phyloP scores from a whole-genome alignment of 306 rosid genomes.

The Castanea sativa region DNA sequence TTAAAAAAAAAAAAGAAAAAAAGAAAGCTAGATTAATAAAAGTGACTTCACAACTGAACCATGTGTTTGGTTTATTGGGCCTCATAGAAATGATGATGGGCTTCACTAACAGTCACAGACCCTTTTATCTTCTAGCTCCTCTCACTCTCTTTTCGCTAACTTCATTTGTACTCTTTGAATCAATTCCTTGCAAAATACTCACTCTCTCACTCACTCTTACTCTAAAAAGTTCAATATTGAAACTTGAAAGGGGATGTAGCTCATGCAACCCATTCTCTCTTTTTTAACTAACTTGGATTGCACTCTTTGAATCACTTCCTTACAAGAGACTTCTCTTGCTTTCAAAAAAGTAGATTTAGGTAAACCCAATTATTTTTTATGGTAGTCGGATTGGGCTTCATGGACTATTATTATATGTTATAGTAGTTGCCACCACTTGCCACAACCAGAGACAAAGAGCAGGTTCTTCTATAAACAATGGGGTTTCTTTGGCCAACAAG shows the following conservation, averaged over 20 bases:
- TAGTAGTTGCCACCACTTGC: background rate
- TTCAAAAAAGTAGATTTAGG: constrained; percentile 23
- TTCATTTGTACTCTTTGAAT: constrained; percentile 64
- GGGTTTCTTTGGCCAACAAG: no score
- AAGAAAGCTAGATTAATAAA: constrained; percentile 42
- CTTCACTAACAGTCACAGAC: constrained; percentile 19
- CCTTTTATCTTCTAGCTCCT: background rate
- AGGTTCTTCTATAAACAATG: background rate
- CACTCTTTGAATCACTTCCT: constrained; percentile 72
- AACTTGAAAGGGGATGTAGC: constrained; percentile 20
- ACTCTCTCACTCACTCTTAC: background rate
- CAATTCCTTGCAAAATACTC: constrained; percentile 77
- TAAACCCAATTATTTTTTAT: constrained; percentile 16
- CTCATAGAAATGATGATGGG: constrained; percentile 65
- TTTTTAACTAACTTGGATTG: constrained; percentile 56
- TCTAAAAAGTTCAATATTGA: constrained; percentile 25
- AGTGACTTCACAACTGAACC: constrained; percentile 66
- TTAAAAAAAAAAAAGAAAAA: constrained; percentile 1
- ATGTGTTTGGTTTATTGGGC: constrained; percentile 38
- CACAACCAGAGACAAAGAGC: no score
- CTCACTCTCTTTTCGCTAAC: constrained; percentile 26
- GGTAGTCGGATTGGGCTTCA: constrained; percentile 44
- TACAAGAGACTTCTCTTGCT: constrained; percentile 37
- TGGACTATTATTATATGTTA: background rate
- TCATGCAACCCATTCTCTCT: constrained; percentile 5